Percentiles rank a stretch among this genome's conserved stretches.
These are phyloP conservation scores for Sphaerulina vaccinii DNA, from an alignment of 2,329 filamentous ascomycete species.

Conservation along the genomic window DNA sequence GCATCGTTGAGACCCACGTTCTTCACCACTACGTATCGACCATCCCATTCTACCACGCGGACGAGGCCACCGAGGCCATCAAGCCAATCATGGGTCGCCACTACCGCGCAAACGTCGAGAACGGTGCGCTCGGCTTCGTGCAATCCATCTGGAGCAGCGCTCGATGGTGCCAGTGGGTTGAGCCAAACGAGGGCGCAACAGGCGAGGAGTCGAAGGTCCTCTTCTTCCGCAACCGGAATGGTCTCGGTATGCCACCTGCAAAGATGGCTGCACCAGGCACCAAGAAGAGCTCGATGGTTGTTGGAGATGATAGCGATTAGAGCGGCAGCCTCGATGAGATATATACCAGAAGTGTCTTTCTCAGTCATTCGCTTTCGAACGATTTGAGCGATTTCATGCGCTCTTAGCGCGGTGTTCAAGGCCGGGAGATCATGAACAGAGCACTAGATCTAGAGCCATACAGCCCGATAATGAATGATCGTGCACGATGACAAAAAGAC, in stretches of 20 bases:
- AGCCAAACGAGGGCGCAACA: slow-evolving; percentile 77
- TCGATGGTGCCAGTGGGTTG: slow-evolving; percentile 94
- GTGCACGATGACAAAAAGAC: slow-evolving; percentile 1
- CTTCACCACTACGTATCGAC: slow-evolving; percentile 96
- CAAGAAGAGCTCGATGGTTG: slow-evolving; percentile 22
- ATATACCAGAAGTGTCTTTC: slow-evolving; percentile 13
- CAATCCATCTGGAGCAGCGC: slow-evolving; percentile 76
- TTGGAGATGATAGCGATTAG: slow-evolving; percentile 21
- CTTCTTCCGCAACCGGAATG: slow-evolving; percentile 95
- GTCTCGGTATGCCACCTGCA: slow-evolving; percentile 64
- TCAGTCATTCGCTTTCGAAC: slow-evolving; percentile 21
- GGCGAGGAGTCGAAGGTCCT: slow-evolving; percentile 81
- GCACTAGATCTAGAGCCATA: slow-evolving; percentile 16
- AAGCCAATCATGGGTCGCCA: slow-evolving; percentile 92
- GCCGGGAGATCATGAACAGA: neutral
- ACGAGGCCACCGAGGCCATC: slow-evolving; percentile 92
- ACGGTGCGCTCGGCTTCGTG: slow-evolving; percentile 79
- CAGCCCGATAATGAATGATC: slow-evolving; percentile 6
- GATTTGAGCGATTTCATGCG: slow-evolving; percentile 14
- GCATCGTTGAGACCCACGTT: slow-evolving; percentile 96
- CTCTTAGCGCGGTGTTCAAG: slow-evolving; percentile 25
- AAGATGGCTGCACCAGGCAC: slow-evolving; percentile 26
- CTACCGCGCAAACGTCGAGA: slow-evolving; percentile 80
- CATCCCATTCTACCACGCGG: slow-evolving; percentile 95
- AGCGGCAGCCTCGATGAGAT: slow-evolving; percentile 4